Evolutionary conservation across 2,329 filamentous ascomycete genomes (phyloP).

Genomic region (Colletotrichum limetticola): DNA sequence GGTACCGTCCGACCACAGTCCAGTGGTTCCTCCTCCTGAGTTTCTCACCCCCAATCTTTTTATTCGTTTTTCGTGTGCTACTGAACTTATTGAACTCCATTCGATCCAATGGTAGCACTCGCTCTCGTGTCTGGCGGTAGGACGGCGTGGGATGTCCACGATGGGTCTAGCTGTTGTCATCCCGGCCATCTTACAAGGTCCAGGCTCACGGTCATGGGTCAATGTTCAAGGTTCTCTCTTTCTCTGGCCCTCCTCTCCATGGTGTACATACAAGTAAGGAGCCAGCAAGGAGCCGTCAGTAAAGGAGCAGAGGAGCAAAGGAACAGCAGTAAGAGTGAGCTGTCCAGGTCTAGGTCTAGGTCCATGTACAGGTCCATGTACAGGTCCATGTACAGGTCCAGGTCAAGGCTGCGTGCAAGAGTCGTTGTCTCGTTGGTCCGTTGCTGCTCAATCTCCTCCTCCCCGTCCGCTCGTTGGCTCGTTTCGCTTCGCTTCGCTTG

Average conservation of each 20-base stretch:
- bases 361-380: slow-evolving; percentile 1
- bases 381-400: not conserved
- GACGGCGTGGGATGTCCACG: slow-evolving; percentile 2
- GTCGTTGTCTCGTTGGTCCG: slow-evolving; percentile 9
- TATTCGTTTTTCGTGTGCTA: not conserved
- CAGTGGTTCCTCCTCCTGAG: not conserved
- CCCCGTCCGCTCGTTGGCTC: slow-evolving; percentile 22
- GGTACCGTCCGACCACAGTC: not conserved
- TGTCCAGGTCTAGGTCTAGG: slow-evolving; percentile 12
- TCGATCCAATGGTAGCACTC: slow-evolving; percentile 17
- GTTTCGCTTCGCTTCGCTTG: slow-evolving; percentile 35
- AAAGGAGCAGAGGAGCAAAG: not conserved
- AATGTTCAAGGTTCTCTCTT: slow-evolving; percentile 3
- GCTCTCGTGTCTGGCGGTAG: not conserved
- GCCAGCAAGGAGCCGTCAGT: not conserved
- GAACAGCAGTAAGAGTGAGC: not conserved
- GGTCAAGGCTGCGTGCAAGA: slow-evolving; percentile 9
- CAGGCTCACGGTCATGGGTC: slow-evolving; percentile 17
- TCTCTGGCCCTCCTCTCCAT: not conserved
- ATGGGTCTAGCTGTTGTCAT: not conserved
- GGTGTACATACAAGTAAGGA: not conserved
- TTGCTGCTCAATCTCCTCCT: slow-evolving; percentile 24
- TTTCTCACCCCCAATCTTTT: slow-evolving; percentile 16
- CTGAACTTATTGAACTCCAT: slow-evolving; percentile 20
- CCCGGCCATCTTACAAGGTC: slow-evolving; percentile 12